A percentile compares a stretch with the other conserved stretches of the same genome.
These are phyloP conservation scores for Capsicum rhomboideum DNA, from an alignment of 257 asterid species.

Conservation along the genomic window DNA sequence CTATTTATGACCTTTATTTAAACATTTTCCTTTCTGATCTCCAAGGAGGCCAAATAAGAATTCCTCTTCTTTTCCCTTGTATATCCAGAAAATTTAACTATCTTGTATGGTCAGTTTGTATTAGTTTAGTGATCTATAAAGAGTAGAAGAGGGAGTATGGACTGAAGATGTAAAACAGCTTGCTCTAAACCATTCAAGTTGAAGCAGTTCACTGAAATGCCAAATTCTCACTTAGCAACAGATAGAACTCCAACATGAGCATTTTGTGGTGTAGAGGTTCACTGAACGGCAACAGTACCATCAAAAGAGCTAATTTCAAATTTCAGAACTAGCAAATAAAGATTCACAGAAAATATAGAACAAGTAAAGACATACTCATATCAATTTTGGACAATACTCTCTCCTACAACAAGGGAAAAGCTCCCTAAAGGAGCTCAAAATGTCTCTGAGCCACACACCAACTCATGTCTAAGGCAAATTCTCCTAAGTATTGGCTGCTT, in stretches of 20 bases:
- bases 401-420: background rate
- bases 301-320: background rate
- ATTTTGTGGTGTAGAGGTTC: background rate
- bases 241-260: background rate
- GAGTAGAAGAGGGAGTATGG: background rate
- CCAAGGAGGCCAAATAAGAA: background rate
- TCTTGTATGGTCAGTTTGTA: background rate
- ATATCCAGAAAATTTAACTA: background rate
- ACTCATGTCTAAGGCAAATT: background rate
- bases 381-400: background rate
- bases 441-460: background rate
- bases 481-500: background rate
- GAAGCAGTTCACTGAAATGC: background rate
- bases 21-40: background rate
- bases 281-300: background rate
- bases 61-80: background rate
- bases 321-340: background rate
- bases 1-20: background rate
- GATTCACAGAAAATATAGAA: background rate
- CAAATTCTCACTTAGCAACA: background rate
- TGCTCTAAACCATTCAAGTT: background rate
- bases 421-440: background rate
- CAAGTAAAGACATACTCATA: background rate
- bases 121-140: background rate
- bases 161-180: background rate